Evolutionary conservation across 371 early-diverging fungal species (phyloP).

Genomic region (Mucor ambiguus): DNA sequence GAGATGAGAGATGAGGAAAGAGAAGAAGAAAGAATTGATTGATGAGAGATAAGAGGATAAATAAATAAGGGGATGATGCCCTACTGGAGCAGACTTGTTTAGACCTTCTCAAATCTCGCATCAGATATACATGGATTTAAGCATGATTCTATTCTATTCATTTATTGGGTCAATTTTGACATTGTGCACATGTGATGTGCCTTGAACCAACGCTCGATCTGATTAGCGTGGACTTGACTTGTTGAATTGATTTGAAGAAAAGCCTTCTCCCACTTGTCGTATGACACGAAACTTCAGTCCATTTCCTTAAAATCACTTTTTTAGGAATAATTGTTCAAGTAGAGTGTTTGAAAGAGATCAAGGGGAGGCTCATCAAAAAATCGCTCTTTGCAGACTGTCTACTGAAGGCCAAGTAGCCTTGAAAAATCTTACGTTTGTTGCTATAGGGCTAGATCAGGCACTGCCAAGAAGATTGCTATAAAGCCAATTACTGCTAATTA

Average conservation of each 20-base stretch:
- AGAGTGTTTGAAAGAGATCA: too few species aligned
- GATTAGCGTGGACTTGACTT: conserved; percentile 1
- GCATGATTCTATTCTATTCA: conserved; percentile 15
- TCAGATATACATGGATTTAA: conserved; percentile 6
- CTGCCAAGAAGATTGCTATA: too few species aligned
- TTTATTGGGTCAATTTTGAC: conserved; percentile 10
- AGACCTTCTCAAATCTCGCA: neutral
- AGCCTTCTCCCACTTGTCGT: neutral
- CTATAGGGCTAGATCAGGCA: too few species aligned
- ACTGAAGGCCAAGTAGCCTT: too few species aligned
- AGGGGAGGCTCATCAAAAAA: too few species aligned
- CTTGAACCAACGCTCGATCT: neutral
- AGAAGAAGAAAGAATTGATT: conserved; percentile 8
- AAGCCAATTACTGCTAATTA: too few species aligned
- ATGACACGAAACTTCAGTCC: too few species aligned
- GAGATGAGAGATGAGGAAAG: neutral
- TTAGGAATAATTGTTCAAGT: too few species aligned
- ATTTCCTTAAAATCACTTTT: too few species aligned
- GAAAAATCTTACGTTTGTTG: too few species aligned
- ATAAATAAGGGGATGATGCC: too few species aligned
- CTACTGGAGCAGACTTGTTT: neutral
- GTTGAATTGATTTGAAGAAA: neutral
- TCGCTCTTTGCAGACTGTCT: too few species aligned
- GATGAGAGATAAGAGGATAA: conserved; percentile 3
- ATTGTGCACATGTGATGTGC: conserved; percentile 16